phyloP scores from a whole-genome alignment of 1,139 yeast genomes.

The Zygosaccharomyces sapae region DNA sequence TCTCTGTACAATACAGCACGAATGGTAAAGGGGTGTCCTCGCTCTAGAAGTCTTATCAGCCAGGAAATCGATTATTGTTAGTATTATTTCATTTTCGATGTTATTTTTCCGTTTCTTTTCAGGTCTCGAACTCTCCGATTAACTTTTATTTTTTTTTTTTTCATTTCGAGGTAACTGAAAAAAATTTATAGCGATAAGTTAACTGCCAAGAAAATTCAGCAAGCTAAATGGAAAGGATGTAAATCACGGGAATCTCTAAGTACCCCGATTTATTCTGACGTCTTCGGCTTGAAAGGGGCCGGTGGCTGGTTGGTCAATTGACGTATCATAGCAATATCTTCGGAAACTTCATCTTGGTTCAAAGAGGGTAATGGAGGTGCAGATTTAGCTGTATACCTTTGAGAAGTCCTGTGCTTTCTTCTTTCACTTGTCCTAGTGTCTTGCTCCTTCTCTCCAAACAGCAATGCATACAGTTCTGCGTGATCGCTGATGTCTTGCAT shows the following conservation, averaged over 20 bases:
- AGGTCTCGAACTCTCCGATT: conserved; percentile 5
- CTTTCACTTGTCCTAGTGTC: conserved; percentile 18
- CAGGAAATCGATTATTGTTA: not conserved
- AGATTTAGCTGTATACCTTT: conserved; percentile 34
- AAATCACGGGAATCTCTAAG: not conserved
- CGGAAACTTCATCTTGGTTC: conserved; percentile 34
- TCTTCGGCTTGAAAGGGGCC: conserved; percentile 31
- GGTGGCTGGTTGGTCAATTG: conserved; percentile 33
- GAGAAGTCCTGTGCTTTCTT: conserved; percentile 32
- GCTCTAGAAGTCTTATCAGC: not conserved
- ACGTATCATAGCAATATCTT: conserved; percentile 34
- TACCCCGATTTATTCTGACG: conserved; percentile 1
- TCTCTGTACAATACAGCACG: not conserved
- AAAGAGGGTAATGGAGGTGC: conserved; percentile 36
- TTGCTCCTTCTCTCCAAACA: conserved; percentile 32
- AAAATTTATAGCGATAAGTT: not conserved
- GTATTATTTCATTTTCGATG: not conserved
- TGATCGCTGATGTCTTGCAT: conserved; percentile 34
- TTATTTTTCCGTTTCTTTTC: not conserved
- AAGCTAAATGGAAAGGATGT: not conserved
- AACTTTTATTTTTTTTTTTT: not conserved
- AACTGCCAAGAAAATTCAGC: not conserved
- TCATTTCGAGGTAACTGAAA: not conserved
- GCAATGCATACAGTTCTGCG: conserved; percentile 30
- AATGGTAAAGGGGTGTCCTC: not conserved